Evolutionary conservation across 495 filamentous ascomycete species (phyloP).

Genomic region (Penicillium waksmanii): DNA sequence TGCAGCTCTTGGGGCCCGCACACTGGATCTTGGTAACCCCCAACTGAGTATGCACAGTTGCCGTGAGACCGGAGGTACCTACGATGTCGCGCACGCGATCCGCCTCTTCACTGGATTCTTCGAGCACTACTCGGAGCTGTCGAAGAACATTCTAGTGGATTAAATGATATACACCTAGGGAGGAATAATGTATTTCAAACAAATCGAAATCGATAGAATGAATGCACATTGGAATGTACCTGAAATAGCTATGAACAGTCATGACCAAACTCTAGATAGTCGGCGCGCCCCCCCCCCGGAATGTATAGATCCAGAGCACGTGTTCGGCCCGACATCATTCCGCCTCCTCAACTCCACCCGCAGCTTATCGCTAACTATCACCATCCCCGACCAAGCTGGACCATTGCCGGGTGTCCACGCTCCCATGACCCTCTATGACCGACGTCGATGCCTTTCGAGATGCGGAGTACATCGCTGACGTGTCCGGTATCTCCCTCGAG

Average conservation of each 20-base stretch:
- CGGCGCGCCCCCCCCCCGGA: background rate
- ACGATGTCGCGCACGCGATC: constrained; percentile 87
- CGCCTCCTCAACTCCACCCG: constrained; percentile 22
- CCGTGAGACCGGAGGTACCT: constrained; percentile 82
- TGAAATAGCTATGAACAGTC: no score
- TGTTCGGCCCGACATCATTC: constrained; percentile 33
- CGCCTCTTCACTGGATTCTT: constrained; percentile 89
- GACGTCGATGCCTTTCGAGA: constrained; percentile 54
- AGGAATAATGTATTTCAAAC: background rate
- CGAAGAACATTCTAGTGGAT: constrained; percentile 76
- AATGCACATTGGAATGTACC: background rate
- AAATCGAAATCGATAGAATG: background rate
- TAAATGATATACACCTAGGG: constrained; percentile 21
- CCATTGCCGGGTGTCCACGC: constrained; percentile 31
- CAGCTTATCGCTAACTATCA: constrained; percentile 15
- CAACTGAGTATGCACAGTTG: constrained; percentile 98
- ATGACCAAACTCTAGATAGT: no score
- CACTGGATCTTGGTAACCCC: constrained; percentile 92
- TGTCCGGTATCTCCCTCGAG: constrained; percentile 47
- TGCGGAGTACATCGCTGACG: constrained; percentile 57
- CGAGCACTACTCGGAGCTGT: constrained; percentile 75
- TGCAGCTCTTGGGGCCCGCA: constrained; percentile 81
- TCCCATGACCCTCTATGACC: constrained; percentile 57
- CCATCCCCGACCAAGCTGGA: constrained; percentile 16
- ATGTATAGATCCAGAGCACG: constrained; percentile 11